Evolutionary conservation across 257 asterid genomes (phyloP).

Genomic region (Cynanchum wilfordii): DNA sequence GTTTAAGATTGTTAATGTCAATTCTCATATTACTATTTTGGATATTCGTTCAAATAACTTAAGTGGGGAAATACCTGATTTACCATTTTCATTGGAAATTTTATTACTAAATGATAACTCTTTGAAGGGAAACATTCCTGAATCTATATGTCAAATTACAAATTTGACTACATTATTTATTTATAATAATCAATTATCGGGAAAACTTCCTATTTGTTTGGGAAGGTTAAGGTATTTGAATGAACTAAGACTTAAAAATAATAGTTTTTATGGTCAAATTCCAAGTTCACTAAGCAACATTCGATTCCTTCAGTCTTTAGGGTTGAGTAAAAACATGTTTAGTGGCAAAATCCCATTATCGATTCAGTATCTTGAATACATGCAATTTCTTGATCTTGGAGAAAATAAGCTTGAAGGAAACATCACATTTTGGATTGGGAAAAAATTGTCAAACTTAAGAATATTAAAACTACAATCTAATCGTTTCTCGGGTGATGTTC

Average conservation of each 20-base stretch:
- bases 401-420: conserved; percentile 1
- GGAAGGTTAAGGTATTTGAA: conserved; percentile 9
- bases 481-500: conserved; percentile 19
- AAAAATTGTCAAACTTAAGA: conserved; percentile 10
- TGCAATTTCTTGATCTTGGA: conserved; percentile 3
- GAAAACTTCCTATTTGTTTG: conserved; percentile 9
- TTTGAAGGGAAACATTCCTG: neutral
- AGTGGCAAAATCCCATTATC: neutral
- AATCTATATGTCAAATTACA: neutral
- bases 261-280: conserved; percentile 22
- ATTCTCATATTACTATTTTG: neutral
- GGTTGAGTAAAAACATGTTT: conserved; percentile 18
- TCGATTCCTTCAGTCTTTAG: conserved; percentile 15
- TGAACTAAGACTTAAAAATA: conserved; percentile 7
- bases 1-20: no score
- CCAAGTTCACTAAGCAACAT: conserved; percentile 24
- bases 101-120: neutral
- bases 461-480: conserved; percentile 24
- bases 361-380: neutral
- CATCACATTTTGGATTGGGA: conserved; percentile 26
- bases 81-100: neutral
- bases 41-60: neutral
- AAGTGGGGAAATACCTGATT: neutral
- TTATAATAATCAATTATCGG: conserved; percentile 8
- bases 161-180: neutral